Evolutionary conservation across 2,329 filamentous ascomycete genomes (phyloP), one percentile per base, ranked within the genome.

Genomic region (Pseudocercospora musae): DNA sequence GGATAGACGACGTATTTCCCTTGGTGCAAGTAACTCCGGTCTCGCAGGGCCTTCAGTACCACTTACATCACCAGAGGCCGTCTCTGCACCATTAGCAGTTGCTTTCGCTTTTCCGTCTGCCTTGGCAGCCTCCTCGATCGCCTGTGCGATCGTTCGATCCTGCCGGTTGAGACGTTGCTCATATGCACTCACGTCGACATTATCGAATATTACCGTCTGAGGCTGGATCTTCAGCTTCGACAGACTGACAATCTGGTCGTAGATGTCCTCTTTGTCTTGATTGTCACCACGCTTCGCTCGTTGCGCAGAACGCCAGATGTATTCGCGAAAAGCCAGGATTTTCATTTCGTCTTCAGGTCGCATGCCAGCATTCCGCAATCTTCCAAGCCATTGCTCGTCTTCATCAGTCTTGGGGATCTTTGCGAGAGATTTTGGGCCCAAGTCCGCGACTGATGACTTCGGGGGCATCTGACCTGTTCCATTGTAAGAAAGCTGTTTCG

Each of bases 191-290:
- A 82, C 83, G 42, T 86, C 85, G 50, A 54, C 31, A 59, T 93
- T 92, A 68, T 97, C 92, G 71, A 98, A 98, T 72, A 98, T 89
- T 1, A 99, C 89, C 0, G 91, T 98, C 72, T 96, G 91, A 2
- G 91, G 89, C 1, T 88, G 90, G 31, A 97, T 87, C 11, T 88
- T 87, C 57, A 96, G 79, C 44, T 87, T 87, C 66, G 90, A 89
- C 23, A 98, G 78, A 0, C 87, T 83, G 6, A 98, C 84, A 11
- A 96, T 86, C 57, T 85, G 85, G 68, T 89, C 90, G 64, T 90
- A 81, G 2, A 75, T 71, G 2, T 69, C 68, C 49, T 68, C 75
- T 59, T 64, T 80, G 72, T 66, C 73, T 69, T 74, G 73, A 44
- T 82, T 79, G 71, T 77, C 77, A 58, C 84, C 81, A 3, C 87